These are phyloP conservation scores for Fusarium nelsonii DNA, from an alignment of 2,329 filamentous ascomycete genomes.

Conservation along the genomic window DNA sequence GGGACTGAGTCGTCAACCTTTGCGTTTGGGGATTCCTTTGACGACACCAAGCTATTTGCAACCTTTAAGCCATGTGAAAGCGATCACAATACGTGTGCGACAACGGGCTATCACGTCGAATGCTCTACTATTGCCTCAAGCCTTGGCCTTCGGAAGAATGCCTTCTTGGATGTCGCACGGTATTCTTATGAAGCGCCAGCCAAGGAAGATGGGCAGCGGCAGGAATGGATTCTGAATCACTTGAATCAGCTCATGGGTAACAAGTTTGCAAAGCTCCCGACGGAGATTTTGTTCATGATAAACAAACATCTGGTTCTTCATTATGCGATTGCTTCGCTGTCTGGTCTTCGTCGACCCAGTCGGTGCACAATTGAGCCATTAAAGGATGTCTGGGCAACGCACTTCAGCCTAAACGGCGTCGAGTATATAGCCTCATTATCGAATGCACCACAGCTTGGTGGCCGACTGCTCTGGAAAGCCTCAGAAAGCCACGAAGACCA, in stretches of 20 bases:
- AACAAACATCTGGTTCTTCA: conserved; percentile 10
- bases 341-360: background rate
- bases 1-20: conserved; percentile 19
- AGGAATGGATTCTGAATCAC: conserved; percentile 12
- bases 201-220: conserved; percentile 14
- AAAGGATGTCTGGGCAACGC: conserved; percentile 27
- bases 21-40: background rate
- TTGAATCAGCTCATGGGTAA: conserved; percentile 5
- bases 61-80: conserved; percentile 25
- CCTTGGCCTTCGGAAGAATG: conserved; percentile 1
- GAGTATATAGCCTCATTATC: conserved; percentile 30
- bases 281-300: conserved; percentile 16
- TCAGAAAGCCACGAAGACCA: rapidly evolving
- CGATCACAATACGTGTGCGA: conserved; percentile 20
- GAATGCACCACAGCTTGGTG: background rate
- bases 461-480: conserved; percentile 16
- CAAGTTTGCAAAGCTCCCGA: conserved; percentile 12
- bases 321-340: conserved; percentile 25
- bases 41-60: conserved; percentile 9
- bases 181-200: conserved; percentile 30
- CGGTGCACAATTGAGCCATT: conserved; percentile 9
- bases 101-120: conserved; percentile 23
- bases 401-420: conserved; percentile 24
- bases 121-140: conserved; percentile 19
- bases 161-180: conserved; percentile 8